Percentiles rank a stretch among this genome's conserved stretches.
phyloP scores from a whole-genome alignment of 768 basidiomycete species.

The Psilocybe cyanescens region DNA sequence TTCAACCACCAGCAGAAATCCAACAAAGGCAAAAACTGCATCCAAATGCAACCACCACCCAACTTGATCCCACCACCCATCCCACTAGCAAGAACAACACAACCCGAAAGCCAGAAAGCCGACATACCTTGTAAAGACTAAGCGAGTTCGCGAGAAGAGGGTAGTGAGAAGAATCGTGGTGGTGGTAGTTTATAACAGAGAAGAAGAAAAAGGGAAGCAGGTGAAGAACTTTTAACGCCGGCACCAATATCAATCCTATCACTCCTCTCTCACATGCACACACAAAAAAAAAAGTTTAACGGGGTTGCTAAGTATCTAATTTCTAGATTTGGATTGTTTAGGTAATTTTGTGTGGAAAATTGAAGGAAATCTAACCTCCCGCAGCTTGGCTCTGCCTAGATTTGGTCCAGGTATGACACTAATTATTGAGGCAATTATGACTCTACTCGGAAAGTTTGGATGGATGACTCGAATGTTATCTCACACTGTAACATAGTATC shows the following conservation, averaged over 20 bases:
- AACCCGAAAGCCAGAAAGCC: not conserved
- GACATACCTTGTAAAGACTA: not conserved
- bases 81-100: too few species aligned
- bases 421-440: not conserved
- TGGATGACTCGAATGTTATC: not conserved
- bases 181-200: conserved; percentile 16
- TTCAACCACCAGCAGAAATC: too few species aligned
- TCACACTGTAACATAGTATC: not conserved
- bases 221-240: conserved; percentile 16
- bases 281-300: conserved; percentile 18
- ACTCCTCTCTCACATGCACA: conserved; percentile 10
- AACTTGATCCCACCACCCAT: too few species aligned
- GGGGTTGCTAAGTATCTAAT: not conserved
- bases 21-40: too few species aligned
- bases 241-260: not conserved
- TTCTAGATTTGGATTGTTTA: not conserved
- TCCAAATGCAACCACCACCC: too few species aligned
- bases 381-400: not conserved
- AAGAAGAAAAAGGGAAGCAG: conserved; percentile 17
- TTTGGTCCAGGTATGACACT: not conserved
- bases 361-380: not conserved
- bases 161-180: conserved; percentile 8
- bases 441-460: not conserved
- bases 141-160: not conserved
- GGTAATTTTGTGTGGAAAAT: not conserved